Conservation (phyloP, 2,329 filamentous ascomycete species). For the Xylariaceae sp. region DNA sequence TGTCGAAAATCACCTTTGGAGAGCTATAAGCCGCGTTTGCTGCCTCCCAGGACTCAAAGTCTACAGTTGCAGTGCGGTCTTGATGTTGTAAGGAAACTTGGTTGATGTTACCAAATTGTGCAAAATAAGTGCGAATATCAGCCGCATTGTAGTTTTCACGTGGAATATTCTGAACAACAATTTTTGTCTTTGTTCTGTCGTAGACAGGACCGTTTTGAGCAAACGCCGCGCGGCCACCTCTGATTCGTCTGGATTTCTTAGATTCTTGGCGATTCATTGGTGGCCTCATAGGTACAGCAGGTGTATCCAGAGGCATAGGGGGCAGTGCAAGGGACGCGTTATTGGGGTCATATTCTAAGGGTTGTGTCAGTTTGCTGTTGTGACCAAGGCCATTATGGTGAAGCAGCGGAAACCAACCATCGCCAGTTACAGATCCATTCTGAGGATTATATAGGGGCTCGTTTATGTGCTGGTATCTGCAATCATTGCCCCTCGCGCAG, state of each 20-base stretch:
- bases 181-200: constrained; percentile 60
- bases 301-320: constrained; percentile 13
- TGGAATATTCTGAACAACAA: constrained; percentile 77
- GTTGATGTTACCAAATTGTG: constrained; percentile 63
- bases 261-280: constrained; percentile 27
- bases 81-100: constrained; percentile 63
- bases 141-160: constrained; percentile 65
- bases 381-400: not conserved
- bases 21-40: constrained; percentile 70
- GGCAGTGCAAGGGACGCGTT: constrained; percentile 39
- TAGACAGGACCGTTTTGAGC: constrained; percentile 60
- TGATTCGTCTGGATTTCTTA: constrained; percentile 36
- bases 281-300: constrained; percentile 13
- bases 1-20: constrained; percentile 79
- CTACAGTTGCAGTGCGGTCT: constrained; percentile 65
- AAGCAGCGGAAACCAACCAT: constrained; percentile 27
- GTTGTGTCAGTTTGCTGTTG: constrained; percentile 10
- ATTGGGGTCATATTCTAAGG: constrained; percentile 55
- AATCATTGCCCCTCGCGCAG: constrained; percentile 63
- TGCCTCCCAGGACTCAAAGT: constrained; percentile 60
- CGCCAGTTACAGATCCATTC: constrained; percentile 27
- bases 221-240: constrained; percentile 50
- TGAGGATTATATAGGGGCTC: constrained; percentile 42
- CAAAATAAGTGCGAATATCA: constrained; percentile 64
- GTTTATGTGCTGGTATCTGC: constrained; percentile 65